These are phyloP conservation scores for Phytophthora chlamydospora DNA, from an alignment of 352 stramenopile species.

Conservation along the genomic window DNA sequence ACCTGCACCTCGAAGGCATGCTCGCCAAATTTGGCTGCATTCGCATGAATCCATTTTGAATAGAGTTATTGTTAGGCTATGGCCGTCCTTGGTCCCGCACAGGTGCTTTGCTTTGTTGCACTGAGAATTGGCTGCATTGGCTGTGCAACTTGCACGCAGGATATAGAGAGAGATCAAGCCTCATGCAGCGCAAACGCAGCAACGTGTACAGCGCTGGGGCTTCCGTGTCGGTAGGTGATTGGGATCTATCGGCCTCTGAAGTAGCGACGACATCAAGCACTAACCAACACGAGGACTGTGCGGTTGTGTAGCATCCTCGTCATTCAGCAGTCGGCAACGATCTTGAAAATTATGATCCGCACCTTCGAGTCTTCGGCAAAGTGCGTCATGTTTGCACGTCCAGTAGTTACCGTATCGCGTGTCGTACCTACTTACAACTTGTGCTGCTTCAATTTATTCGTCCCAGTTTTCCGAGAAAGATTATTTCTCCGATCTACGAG, in stretches of 20 bases:
- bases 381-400: slow-evolving; percentile 3
- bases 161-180: not conserved
- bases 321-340: slow-evolving; percentile 4
- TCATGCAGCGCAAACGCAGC: slow-evolving; percentile 39
- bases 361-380: slow-evolving; percentile 26
- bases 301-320: slow-evolving; percentile 14
- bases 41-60: slow-evolving; percentile 30
- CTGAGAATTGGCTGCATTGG: not conserved
- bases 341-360: slow-evolving; percentile 16
- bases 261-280: not conserved
- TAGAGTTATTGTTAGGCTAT: slow-evolving; percentile 42
- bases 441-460: not conserved
- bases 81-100: not conserved
- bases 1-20: slow-evolving; percentile 8
- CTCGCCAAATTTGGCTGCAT: slow-evolving; percentile 30
- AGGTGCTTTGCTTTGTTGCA: slow-evolving; percentile 2
- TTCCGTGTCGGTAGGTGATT: slow-evolving; percentile 19
- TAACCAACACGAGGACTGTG: not conserved
- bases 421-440: not conserved
- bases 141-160: not conserved
- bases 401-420: not conserved
- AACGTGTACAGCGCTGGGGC: slow-evolving; percentile 23
- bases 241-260: not conserved
- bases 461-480: slow-evolving; percentile 24
- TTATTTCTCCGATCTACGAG: slow-evolving; percentile 30